Evolutionary conservation across 2,329 filamentous ascomycete genomes (phyloP).

Genomic region (Colletotrichum sp.): DNA sequence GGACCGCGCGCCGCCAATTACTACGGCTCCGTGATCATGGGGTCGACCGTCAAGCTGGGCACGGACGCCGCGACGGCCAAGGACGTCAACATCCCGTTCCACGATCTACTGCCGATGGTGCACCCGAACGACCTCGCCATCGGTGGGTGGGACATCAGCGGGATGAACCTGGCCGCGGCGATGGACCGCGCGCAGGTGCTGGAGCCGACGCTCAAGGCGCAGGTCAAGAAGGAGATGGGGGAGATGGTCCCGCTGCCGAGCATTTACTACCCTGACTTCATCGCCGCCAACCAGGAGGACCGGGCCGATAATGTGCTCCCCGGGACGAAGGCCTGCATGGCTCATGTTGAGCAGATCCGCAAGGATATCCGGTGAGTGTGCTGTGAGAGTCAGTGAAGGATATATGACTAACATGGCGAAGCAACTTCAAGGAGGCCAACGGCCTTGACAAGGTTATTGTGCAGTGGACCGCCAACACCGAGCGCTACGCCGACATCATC

Average conservation of each 20-base stretch:
- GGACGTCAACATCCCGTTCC: constrained; percentile 97
- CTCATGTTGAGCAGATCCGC: constrained; percentile 91
- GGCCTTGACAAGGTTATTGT: constrained; percentile 93
- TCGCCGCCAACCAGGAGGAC: constrained; percentile 97
- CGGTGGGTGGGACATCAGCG: constrained; percentile 97
- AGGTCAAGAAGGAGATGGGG: constrained; percentile 92
- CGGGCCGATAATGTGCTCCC: constrained; percentile 90
- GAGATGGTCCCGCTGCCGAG: constrained; percentile 87
- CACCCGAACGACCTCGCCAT: constrained; percentile 95
- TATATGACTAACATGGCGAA: constrained; percentile 31
- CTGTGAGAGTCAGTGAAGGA: neutral
- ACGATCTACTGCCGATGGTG: constrained; percentile 92
- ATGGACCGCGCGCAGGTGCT: constrained; percentile 97
- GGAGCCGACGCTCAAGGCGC: constrained; percentile 89
- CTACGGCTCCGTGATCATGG: constrained; percentile 97
- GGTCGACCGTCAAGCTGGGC: constrained; percentile 95
- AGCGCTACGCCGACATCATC: constrained; percentile 90
- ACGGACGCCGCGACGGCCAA: constrained; percentile 81
- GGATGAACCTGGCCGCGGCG: constrained; percentile 84
- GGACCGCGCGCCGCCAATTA: constrained; percentile 88
- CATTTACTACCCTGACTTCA: constrained; percentile 99
- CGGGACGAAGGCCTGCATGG: constrained; percentile 82
- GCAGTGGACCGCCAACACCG: constrained; percentile 98
- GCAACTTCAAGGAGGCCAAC: constrained; percentile 88
- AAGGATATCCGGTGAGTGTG: constrained; percentile 72